These are phyloP conservation scores for Tympanopsis confertula DNA, from an alignment of 2,329 filamentous ascomycete genomes.

Conservation along the genomic window DNA sequence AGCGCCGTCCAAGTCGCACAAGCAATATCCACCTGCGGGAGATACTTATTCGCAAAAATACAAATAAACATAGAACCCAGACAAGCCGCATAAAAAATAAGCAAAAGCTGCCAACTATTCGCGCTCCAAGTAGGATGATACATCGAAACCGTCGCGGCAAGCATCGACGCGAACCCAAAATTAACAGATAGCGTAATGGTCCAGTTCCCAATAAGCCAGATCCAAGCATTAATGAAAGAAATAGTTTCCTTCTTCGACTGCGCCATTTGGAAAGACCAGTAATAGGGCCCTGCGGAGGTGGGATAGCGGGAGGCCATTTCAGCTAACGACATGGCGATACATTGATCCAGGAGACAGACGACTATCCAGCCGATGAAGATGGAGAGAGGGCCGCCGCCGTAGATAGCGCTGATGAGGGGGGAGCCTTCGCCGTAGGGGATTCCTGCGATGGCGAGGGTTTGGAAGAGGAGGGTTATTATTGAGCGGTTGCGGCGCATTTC, in stretches of 20 bases:
- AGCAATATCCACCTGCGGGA: not conserved
- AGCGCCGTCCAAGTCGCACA: not conserved
- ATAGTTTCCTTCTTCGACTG: constrained; percentile 25
- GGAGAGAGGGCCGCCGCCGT: constrained; percentile 32
- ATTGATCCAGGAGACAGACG: constrained; percentile 38
- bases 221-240: constrained; percentile 39
- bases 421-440: constrained; percentile 39
- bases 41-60: not conserved
- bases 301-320: constrained; percentile 39
- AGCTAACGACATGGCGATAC: constrained; percentile 34
- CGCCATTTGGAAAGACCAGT: constrained; percentile 39
- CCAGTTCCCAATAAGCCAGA: constrained; percentile 38
- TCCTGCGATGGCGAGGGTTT: constrained; percentile 47
- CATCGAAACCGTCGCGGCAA: constrained; percentile 37
- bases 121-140: constrained; percentile 34
- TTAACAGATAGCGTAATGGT: constrained; percentile 39
- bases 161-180: constrained; percentile 40
- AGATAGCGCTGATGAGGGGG: constrained; percentile 22
- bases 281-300: constrained; percentile 38
- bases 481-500: constrained; percentile 47
- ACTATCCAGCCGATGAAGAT: constrained; percentile 46
- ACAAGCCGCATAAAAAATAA: not conserved
- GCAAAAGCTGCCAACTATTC: not conserved
- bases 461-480: constrained; percentile 46
- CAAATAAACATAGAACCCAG: not conserved